phyloP scores from a whole-genome alignment of 345 rosid species.

The Dipteronia sinensis region DNA sequence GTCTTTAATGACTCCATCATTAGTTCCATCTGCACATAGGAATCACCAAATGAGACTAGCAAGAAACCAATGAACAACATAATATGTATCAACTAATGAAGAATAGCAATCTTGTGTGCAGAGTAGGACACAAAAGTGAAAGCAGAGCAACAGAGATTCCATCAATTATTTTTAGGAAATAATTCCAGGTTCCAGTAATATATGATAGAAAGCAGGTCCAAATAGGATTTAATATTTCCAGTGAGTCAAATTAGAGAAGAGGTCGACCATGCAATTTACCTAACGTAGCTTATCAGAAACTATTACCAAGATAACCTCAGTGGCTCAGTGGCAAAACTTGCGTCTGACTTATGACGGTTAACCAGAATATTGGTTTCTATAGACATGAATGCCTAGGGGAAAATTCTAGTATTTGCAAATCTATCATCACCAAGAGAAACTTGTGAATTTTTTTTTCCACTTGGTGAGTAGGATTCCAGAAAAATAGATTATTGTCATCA shows the following conservation, averaged over 20 bases:
- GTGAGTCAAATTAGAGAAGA: background rate
- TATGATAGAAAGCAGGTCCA: background rate
- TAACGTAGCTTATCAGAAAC: background rate
- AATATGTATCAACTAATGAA: background rate
- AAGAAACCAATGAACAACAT: background rate
- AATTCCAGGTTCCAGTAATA: slow-evolving; percentile 4
- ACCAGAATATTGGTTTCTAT: background rate
- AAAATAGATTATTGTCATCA: background rate
- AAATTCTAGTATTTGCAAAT: background rate
- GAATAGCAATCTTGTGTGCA: background rate
- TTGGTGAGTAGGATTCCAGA: background rate
- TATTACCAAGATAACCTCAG: background rate
- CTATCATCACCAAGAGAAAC: background rate
- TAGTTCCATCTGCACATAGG: slow-evolving; percentile 37
- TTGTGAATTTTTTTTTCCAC: too few species aligned
- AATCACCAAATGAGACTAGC: background rate
- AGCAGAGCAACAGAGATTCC: background rate
- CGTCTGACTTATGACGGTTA: background rate
- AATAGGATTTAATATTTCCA: background rate
- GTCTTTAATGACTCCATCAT: slow-evolving; percentile 29
- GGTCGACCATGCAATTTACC: background rate
- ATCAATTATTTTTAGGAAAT: background rate
- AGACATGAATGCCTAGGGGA: background rate
- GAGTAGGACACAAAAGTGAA: background rate
- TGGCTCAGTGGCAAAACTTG: background rate